Evolutionary conservation across 495 filamentous ascomycete genomes (phyloP).

Genomic region (Neurospora sublineolata): DNA sequence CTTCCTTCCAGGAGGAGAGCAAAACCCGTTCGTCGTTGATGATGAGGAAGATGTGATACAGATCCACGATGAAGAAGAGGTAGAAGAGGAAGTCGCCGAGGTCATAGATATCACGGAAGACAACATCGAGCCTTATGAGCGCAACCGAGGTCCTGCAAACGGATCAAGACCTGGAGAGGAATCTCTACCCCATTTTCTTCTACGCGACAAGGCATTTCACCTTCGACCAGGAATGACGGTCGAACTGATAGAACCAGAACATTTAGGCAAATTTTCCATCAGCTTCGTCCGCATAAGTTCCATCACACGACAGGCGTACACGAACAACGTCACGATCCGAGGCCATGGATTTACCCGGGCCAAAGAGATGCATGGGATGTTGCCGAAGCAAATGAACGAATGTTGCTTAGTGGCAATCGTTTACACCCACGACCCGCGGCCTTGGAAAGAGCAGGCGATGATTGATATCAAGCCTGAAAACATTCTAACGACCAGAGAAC

Average conservation of each 20-base stretch:
- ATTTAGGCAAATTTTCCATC: background rate
- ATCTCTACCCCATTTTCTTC: accelerated
- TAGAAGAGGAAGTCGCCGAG: background rate
- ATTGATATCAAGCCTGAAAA: conserved; percentile 28
- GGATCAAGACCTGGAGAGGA: background rate
- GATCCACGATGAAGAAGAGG: background rate
- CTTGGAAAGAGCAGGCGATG: conserved; percentile 30
- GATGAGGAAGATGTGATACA: background rate
- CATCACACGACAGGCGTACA: background rate
- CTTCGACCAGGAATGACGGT: background rate
- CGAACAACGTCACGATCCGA: background rate
- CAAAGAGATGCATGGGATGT: background rate
- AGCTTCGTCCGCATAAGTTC: conserved; percentile 7
- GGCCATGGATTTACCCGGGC: conserved; percentile 2
- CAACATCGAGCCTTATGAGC: accelerated
- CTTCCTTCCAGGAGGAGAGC: background rate
- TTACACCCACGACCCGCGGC: conserved; percentile 29
- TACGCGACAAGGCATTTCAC: background rate
- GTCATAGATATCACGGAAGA: conserved; percentile 8
- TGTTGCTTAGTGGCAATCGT: conserved; percentile 40
- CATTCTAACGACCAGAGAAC: conserved; percentile 25
- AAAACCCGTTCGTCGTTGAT: background rate
- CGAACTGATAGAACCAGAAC: background rate
- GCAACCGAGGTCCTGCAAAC: background rate
- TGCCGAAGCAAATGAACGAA: conserved; percentile 13